Evolutionary conservation across 2,329 filamentous ascomycete species (phyloP).

Genomic region (Alternaria rosae): DNA sequence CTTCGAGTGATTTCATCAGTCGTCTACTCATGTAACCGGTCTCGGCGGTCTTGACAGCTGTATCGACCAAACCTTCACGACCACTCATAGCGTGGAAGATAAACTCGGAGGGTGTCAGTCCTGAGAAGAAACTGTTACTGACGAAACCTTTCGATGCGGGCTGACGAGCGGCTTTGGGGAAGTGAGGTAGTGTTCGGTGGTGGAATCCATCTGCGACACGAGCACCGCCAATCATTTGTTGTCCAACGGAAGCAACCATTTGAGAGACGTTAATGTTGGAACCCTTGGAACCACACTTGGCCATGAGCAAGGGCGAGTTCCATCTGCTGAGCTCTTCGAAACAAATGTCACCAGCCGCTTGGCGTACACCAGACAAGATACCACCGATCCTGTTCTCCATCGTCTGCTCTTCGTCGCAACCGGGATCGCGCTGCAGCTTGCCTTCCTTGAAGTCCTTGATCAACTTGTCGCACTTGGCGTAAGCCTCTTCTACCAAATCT

Average conservation of each 20-base stretch:
- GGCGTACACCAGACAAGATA: slow-evolving; percentile 89
- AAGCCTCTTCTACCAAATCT: slow-evolving; percentile 77
- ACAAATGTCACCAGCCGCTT: slow-evolving; percentile 89
- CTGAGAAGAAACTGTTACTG: slow-evolving; percentile 95
- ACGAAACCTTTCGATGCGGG: slow-evolving; percentile 98
- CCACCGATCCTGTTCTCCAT: slow-evolving; percentile 90
- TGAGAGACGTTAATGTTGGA: slow-evolving; percentile 98
- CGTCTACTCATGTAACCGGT: slow-evolving; percentile 99
- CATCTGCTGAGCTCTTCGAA: slow-evolving; percentile 87
- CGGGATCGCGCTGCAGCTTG: slow-evolving; percentile 83
- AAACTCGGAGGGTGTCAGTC: slow-evolving; percentile 88
- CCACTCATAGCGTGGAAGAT: slow-evolving; percentile 98
- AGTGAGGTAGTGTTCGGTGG: slow-evolving; percentile 92
- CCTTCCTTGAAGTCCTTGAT: slow-evolving; percentile 82
- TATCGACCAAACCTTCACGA: slow-evolving; percentile 98
- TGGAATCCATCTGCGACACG: slow-evolving; percentile 97
- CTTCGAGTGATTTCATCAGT: slow-evolving; percentile 96
- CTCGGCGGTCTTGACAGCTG: slow-evolving; percentile 97
- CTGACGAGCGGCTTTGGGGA: slow-evolving; percentile 89
- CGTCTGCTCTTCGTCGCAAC: slow-evolving; percentile 90
- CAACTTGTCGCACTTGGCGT: slow-evolving; percentile 80
- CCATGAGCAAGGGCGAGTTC: slow-evolving; percentile 96
- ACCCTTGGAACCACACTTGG: slow-evolving; percentile 94
- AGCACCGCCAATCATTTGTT: slow-evolving; percentile 94
- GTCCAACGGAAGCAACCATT: slow-evolving; percentile 96